Percentiles rank a stretch among this genome's conserved stretches.
These are phyloP conservation scores for Russula griseocarnosa DNA, from an alignment of 768 basidiomycete genomes.

Conservation along the genomic window DNA sequence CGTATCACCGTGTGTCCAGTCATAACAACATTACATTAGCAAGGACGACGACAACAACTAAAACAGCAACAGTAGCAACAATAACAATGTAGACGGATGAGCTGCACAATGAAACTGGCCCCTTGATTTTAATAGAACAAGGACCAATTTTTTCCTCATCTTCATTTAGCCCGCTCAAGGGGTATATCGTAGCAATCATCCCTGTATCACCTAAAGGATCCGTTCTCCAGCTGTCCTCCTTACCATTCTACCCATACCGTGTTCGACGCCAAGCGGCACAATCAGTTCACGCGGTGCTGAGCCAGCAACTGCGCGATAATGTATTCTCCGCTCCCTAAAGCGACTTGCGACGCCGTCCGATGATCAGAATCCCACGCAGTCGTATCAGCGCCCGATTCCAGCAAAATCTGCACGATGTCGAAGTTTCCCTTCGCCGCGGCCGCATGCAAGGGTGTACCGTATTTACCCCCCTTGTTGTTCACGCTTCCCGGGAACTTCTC, in stretches of 20 bases:
- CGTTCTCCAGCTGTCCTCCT: background rate
- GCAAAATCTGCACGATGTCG: conserved; percentile 7
- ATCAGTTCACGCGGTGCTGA: conserved; percentile 9
- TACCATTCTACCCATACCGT: background rate
- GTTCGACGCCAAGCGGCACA: too few relatives aligned
- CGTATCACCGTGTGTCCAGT: too few relatives aligned
- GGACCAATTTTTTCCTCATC: background rate
- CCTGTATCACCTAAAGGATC: background rate
- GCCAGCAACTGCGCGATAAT: conserved; percentile 10
- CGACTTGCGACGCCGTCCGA: conserved; percentile 19
- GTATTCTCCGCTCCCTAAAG: conserved; percentile 9
- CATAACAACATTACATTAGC: background rate
- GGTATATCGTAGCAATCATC: background rate
- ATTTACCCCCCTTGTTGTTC: background rate
- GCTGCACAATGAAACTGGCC: background rate
- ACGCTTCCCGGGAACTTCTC: background rate
- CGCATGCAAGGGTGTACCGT: conserved; percentile 6
- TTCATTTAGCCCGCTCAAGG: background rate
- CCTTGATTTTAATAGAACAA: background rate
- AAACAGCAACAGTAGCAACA: background rate
- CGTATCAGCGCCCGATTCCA: conserved; percentile 3
- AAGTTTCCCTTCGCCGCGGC: conserved; percentile 10
- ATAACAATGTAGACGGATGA: background rate
- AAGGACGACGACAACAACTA: background rate
- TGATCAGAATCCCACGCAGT: background rate